A percentile compares a stretch with the other conserved stretches of the same genome.
Conservation (phyloP, 148 eudicot genomes). For the Fagopyrum esculentum region DNA sequence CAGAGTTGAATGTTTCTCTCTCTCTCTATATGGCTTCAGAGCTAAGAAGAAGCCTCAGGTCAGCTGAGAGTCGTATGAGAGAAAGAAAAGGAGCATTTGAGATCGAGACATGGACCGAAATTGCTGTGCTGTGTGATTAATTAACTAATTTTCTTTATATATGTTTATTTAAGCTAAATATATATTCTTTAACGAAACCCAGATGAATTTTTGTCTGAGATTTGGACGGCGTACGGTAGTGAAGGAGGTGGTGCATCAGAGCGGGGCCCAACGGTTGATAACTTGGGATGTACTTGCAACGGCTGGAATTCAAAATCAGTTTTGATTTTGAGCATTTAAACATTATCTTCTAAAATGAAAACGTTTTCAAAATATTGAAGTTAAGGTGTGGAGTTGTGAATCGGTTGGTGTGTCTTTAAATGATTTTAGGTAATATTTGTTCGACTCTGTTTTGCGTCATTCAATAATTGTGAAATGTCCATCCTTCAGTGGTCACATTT, state of each 20-base stretch:
- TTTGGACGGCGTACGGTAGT: background rate
- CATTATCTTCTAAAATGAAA: too few relatives aligned
- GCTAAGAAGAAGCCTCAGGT: background rate
- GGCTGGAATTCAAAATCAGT: slow-evolving; percentile 8
- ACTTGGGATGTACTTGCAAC: background rate
- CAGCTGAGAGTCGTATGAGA: slow-evolving; percentile 6
- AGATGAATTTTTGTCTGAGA: background rate
- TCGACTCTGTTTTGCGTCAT: too few relatives aligned
- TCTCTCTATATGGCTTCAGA: background rate
- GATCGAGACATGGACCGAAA: slow-evolving; percentile 6
- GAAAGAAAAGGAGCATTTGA: background rate
- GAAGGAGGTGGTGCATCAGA: background rate
- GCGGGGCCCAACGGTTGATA: background rate
- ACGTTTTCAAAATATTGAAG: too few relatives aligned
- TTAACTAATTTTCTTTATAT: background rate
- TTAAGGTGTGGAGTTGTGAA: too few relatives aligned
- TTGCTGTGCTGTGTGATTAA: background rate
- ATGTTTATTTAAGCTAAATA: background rate
- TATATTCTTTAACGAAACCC: background rate
- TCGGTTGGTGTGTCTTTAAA: too few relatives aligned
- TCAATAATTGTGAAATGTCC: too few relatives aligned
- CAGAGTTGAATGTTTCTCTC: slow-evolving; percentile 11
- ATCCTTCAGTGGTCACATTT: too few relatives aligned
- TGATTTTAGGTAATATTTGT: too few relatives aligned
- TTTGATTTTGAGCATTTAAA: background rate